phyloP scores from a whole-genome alignment of 176 grass and related monocot species.

The Lolium multiflorum region DNA sequence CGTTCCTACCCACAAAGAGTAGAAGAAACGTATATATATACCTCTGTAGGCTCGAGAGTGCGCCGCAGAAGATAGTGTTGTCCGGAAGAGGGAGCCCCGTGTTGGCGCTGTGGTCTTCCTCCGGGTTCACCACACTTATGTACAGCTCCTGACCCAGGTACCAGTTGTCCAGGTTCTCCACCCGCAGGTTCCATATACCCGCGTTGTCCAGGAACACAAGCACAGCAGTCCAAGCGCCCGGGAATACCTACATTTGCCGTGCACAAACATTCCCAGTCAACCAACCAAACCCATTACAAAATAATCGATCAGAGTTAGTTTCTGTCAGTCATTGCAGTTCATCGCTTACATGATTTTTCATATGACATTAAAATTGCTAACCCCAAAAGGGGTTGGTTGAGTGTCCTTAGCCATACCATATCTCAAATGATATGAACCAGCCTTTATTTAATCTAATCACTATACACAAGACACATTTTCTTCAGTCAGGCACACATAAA shows the following conservation, averaged over 20 bases:
- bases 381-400: neutral
- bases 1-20: neutral
- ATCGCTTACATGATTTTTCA: neutral
- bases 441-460: constrained; percentile 6
- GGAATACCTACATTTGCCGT: constrained; percentile 69
- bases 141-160: constrained; percentile 93
- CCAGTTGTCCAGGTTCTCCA: constrained; percentile 87
- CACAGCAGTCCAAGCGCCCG: constrained; percentile 91
- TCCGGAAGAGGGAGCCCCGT: constrained; percentile 67
- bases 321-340: neutral
- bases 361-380: neutral
- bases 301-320: neutral
- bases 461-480: neutral
- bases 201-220: constrained; percentile 94
- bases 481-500: neutral
- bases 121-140: constrained; percentile 86
- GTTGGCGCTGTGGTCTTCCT: constrained; percentile 65
- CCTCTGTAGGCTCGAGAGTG: constrained; percentile 68
- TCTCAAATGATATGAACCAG: neutral
- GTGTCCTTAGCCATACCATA: neutral
- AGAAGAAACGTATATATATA: neutral
- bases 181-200: constrained; percentile 90
- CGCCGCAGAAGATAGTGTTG: constrained; percentile 87
- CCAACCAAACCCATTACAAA: neutral
- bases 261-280: neutral